Conservation (phyloP, 495 filamentous ascomycete genomes). For the Endocarpon pusillum region DNA sequence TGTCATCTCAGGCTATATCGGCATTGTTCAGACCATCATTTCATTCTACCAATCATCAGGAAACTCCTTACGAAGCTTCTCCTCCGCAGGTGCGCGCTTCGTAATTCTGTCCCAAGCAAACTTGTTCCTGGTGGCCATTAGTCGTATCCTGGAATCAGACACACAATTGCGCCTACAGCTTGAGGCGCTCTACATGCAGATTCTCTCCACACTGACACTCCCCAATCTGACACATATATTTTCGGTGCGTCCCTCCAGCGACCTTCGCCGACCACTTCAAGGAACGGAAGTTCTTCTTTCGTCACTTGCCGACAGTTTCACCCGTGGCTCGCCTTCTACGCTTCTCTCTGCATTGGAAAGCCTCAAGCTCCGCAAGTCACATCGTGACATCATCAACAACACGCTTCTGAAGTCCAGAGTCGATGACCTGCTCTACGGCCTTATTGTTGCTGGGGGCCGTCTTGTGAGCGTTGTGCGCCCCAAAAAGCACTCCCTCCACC, state of each 20-base stretch:
- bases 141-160: slow-evolving; percentile 78
- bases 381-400: slow-evolving; percentile 74
- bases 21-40: slow-evolving; percentile 93
- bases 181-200: slow-evolving; percentile 93
- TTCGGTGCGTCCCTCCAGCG: slow-evolving; percentile 73
- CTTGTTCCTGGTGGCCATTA: slow-evolving; percentile 86
- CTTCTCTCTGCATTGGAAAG: slow-evolving; percentile 85
- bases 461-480: slow-evolving; percentile 90
- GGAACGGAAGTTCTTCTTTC: slow-evolving; percentile 86
- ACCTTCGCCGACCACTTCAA: slow-evolving; percentile 80
- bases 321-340: slow-evolving; percentile 73
- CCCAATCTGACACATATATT: slow-evolving; percentile 82
- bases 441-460: slow-evolving; percentile 84
- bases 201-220: slow-evolving; percentile 83
- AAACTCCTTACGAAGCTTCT: slow-evolving; percentile 64
- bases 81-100: slow-evolving; percentile 67
- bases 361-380: slow-evolving; percentile 67
- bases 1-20: slow-evolving; percentile 80
- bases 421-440: slow-evolving; percentile 69
- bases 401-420: slow-evolving; percentile 61
- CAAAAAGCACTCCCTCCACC: slow-evolving; percentile 88
- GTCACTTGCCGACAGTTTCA: slow-evolving; percentile 85
- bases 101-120: slow-evolving; percentile 69
- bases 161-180: slow-evolving; percentile 72
- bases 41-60: slow-evolving; percentile 78